Base-by-base conservation (phyloP, 352 stramenopile genomes). In the Globisporangium apiculatum region DNA sequence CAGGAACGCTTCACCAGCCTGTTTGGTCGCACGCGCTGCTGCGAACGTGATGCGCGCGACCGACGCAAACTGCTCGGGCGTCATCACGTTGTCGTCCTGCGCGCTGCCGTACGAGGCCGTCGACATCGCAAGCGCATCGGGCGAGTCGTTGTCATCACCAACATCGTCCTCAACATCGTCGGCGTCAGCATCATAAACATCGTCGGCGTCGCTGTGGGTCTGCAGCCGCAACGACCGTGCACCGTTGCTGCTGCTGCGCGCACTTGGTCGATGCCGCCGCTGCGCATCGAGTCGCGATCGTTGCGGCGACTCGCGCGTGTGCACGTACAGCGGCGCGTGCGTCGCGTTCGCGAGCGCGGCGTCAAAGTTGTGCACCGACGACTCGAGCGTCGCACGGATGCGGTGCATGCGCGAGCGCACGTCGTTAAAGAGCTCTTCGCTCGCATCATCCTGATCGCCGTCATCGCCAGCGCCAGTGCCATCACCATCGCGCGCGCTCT, bases 41-140 rank as follows among this genome's bases (percentile, higher is more conserved):
- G 76, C 79, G 36, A 90, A 85, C 2, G 79, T 86, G 55, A 84
- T 87, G 5, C 69, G 70, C 36, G 77, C 67, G 2, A 90, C 77
- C 0, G 75, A 79, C 31, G 77, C 70, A 37, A 86, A 84, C 48
- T 87, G 68, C 38, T 86, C 69, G 1, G 69, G 42, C 2, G 74
- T 76, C 63, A 84, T 81, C 7, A 55, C 55, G n/a, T 53, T 58
- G 31, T 69, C 66, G 11, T 57, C 68, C 11, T 64, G 56, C 14
- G 17, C 31, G 54, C 54, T 59, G 36, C 51, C 43, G 45, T 59
- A 35, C 2, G 54, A 59, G 24, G 1, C 24, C 24, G 24, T 31
- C 24, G 24, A 31, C 24, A 31, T 31, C 24, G 24, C 24, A 3
- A 31, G 24, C 2, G 24, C 2, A 31, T 31, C 9, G 43, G n/a